Base-by-base conservation (phyloP, 305 asterid species). In the Plantago coronopus region DNA sequence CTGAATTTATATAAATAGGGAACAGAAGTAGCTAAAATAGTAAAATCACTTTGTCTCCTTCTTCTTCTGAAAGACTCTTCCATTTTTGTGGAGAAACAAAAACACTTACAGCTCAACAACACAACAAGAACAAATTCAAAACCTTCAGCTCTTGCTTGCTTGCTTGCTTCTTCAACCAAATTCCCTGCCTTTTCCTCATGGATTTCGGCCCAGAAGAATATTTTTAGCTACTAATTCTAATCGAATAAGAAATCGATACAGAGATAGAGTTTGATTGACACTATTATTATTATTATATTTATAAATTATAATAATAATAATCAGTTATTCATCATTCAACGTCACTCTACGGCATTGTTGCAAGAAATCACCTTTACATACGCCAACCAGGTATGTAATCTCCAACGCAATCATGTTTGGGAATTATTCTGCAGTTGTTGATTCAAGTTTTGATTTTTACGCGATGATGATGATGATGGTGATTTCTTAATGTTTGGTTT, bases 281-380 rank as follows among this genome's bases (percentile, higher is more conserved):
- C 6, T n/a, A 25, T 7, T 25, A 54, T 15, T 2, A 22, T 14
- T 15, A 50, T 23, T 38, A 43, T 53, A 57, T 66, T 50, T 50
- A 13, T 22, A 31, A 4, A 13, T 16, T n/a, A 63, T 64, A 29
- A 29, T n/a, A n/a, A n/a, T n/a, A 70, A 57, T 59, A 65, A 68
- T 64, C 74, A 59, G 57, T 70, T 66, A 68, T 59, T 66, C 78
- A 64, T 71, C 70, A 64, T 48, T 55, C 62, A 29, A 62, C 69
- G 29, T 38, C 57, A 66, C 76, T 70, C 69, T 76, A 77, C 74
- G 70, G 76, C 78, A 77, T 77, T 76, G 81, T 44, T 54, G 15
- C 54, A 58, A 40, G 65, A 31, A 49, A 65, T 49, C 63, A 68
- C 65, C 72, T 53, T 55, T 29, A 57, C 64, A 48, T 40, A 61